Percentiles rank a stretch among this genome's conserved stretches.
phyloP scores from a whole-genome alignment of 2,329 filamentous ascomycete species.

The Aspergillus jensenii region DNA sequence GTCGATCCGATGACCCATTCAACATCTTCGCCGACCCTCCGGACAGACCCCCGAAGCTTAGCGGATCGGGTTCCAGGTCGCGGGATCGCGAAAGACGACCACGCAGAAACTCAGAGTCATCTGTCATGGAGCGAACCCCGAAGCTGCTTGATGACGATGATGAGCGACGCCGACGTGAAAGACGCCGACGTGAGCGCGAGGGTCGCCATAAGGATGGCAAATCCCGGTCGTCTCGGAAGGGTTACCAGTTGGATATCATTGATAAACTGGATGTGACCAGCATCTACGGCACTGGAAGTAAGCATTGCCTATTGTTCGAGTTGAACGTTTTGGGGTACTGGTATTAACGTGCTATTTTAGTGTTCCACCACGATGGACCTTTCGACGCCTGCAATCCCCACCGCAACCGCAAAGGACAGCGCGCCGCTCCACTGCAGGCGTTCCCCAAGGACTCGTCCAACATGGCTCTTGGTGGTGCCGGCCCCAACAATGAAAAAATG shows the following conservation, averaged over 20 bases:
- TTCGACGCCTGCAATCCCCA: slow-evolving; percentile 96
- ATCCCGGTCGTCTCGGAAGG: slow-evolving; percentile 39
- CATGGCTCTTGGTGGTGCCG: slow-evolving; percentile 84
- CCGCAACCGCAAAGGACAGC: slow-evolving; percentile 80
- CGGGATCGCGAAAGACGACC: slow-evolving; percentile 42
- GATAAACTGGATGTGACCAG: slow-evolving; percentile 96
- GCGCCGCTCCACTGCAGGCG: slow-evolving; percentile 89
- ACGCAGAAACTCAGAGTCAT: slow-evolving; percentile 65
- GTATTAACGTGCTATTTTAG: slow-evolving; percentile 45
- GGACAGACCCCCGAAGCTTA: slow-evolving; percentile 21
- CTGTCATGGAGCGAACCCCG: slow-evolving; percentile 53
- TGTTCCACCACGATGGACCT: slow-evolving; percentile 96
- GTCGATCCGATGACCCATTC: slow-evolving; percentile 35
- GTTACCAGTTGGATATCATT: slow-evolving; percentile 72
- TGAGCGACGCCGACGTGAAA: slow-evolving; percentile 51
- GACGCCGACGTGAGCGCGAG: slow-evolving; percentile 52
- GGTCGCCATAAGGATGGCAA: slow-evolving; percentile 41
- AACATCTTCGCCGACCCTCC: slow-evolving; percentile 51
- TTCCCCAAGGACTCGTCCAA: slow-evolving; percentile 92
- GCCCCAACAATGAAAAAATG: slow-evolving; percentile 76
- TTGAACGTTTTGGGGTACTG: neutral
- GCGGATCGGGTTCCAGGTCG: slow-evolving; percentile 23
- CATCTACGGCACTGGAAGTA: slow-evolving; percentile 89
- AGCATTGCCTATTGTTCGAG: slow-evolving; percentile 41
- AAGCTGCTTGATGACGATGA: slow-evolving; percentile 51